Evolutionary conservation across 441 rosid genomes (phyloP), one percentile per base, ranked within the genome.

Genomic region (Pelargonium citronellum): DNA sequence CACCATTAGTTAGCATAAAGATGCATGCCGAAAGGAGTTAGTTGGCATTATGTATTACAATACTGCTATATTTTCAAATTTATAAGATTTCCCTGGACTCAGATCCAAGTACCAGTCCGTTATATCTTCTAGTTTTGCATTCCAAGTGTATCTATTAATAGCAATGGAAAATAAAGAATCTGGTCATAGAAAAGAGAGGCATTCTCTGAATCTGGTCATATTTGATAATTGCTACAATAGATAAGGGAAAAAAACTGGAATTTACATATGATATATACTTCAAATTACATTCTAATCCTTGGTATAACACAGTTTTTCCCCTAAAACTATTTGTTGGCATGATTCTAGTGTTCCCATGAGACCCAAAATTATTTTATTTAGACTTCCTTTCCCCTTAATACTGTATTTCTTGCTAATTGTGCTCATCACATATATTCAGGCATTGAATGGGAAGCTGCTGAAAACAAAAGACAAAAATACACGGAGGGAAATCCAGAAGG

Each of bases 401-500:
- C 41, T 37, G 41, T 37, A 37, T 37, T 37, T 47, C 62, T 72
- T 71, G 20, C 51, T 60, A 72, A 34, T 17, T 73, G 62, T 74
- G 64, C 16, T 70, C 6, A 22, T 37, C 70, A 66, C 43, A 43
- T 72, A 75, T 53, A 20, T 75, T 74, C 77, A 90, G 96, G 85
- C 87, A 41, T 73, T 95, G 68, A 91, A 83, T 79, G 99, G 95
- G 63, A 95, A 92, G 76, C 78, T 92, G 64, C 73, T 95, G 83
- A 95, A 85, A 84, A 78, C 96, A 65, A 95, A 84, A 83, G 97
- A 95, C 80, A 88, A 75, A 67, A 84, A 73, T 84, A 85, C 87
- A 15, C 85, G 93, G 89, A 89, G 91, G 78, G 86, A 82, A 30
- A 89, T 90, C 60, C 98, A 89, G 76, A 95, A 82, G 85, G 99